These are phyloP conservation scores for Chlamydomonas eustigma DNA, from an alignment of 139 green algal species.

Conservation along the genomic window DNA sequence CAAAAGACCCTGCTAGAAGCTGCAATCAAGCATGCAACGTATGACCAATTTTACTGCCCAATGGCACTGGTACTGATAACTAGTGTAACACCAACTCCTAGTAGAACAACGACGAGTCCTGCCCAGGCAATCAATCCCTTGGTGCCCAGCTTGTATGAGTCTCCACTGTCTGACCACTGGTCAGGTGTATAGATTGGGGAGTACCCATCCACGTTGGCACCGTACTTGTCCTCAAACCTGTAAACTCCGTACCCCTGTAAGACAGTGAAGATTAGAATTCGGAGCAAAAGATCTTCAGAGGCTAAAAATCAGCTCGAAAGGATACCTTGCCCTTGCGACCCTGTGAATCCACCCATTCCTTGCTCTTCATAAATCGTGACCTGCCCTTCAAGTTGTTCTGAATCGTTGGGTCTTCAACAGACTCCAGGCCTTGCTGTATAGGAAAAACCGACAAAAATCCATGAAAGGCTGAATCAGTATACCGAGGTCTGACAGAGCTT, in stretches of 20 bases:
- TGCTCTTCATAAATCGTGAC: slow-evolving; percentile 71
- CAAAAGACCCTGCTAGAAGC: too few species aligned
- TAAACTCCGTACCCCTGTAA: slow-evolving; percentile 84
- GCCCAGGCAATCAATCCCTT: slow-evolving; percentile 90
- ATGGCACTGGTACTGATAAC: slow-evolving; percentile 75
- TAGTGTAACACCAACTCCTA: slow-evolving; percentile 75
- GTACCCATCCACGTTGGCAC: slow-evolving; percentile 94
- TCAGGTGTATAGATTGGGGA: slow-evolving; percentile 96
- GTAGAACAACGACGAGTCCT: slow-evolving; percentile 64
- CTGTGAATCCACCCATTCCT: slow-evolving; percentile 81
- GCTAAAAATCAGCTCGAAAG: too few species aligned
- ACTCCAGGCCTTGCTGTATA: slow-evolving; percentile 69
- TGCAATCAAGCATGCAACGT: too few species aligned
- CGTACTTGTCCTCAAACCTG: slow-evolving; percentile 87
- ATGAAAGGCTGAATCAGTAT: background rate
- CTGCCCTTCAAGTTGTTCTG: slow-evolving; percentile 80
- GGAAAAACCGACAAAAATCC: background rate
- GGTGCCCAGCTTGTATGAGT: slow-evolving; percentile 80
- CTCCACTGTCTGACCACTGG: slow-evolving; percentile 77
- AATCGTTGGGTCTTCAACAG: slow-evolving; percentile 65
- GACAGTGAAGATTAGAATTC: too few species aligned
- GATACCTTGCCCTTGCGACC: slow-evolving; percentile 82
- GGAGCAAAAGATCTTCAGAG: background rate
- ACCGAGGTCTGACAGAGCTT: background rate
- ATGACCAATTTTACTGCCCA: slow-evolving; percentile 46